Evolutionary conservation across 2,329 filamentous ascomycete species (phyloP), one percentile per base, ranked within the genome.

Genomic region (Calonectria crousiana): DNA sequence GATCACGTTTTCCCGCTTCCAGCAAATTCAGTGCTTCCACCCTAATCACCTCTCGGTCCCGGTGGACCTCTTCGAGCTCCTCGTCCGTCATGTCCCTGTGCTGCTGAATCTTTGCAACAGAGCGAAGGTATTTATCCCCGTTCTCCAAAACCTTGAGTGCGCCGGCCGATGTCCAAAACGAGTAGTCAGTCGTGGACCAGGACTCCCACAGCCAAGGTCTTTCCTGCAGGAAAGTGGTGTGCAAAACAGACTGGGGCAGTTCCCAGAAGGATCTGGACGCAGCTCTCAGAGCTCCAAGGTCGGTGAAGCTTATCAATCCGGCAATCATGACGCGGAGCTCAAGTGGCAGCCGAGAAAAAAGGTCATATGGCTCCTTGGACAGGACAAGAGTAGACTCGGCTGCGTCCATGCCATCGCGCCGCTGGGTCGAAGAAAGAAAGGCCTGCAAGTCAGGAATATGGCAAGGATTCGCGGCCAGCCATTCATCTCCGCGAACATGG

Each of bases 401-500:
- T 47, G n/a, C 9, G 3, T 47, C n/a, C 20, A n/a, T 18, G 28
- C 18, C 38, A 28, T 49, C 28, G 23, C 6, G 36, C 4, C 18
- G 4, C 30, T 70, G 67, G 4, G 51, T 49, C 6, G 67, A 68
- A 3, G 51, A 23, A 0, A 80, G 20, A 2, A 80, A 23, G 9
- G 32, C 4, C 1, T 72, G 64, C 3, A 77, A 28, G 0, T 70
- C 69, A 3, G 76, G 77, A 6, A 79, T 64, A 6, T 75, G 69
- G 49, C 78, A 80, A 4, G 78, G 78, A 10, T 80, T 80, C 18
- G 78, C 78, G 16, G 26, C 78, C 20, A 80, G 44, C 11, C 66
- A 79, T n/a, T 80, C 78, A 3, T 47, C 38, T 10, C 75, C 78
- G 0, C 6, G 3, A 0, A 47, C n/a, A 6, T 80, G 76, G 1